Percentiles rank a stretch among this genome's conserved stretches.
Conservation (phyloP, 2,329 filamentous ascomycete species). For the Bipolaris bicolor region DNA sequence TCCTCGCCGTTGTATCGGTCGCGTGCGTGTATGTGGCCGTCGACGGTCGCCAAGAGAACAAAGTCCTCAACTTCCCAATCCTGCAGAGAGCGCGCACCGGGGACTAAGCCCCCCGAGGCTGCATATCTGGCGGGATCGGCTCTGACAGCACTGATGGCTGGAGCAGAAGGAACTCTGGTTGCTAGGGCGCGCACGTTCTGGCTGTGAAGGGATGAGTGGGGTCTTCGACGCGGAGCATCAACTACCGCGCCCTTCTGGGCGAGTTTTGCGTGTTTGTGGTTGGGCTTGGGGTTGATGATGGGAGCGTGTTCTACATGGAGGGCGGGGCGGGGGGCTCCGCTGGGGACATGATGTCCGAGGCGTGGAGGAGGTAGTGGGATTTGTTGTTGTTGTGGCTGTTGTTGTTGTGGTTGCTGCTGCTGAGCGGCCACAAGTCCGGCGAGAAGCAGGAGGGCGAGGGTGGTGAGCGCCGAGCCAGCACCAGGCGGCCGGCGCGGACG, state of each 20-base stretch:
- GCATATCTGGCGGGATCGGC: constrained; percentile 75
- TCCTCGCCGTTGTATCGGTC: constrained; percentile 84
- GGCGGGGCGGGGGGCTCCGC: constrained; percentile 36
- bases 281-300: constrained; percentile 10
- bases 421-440: constrained; percentile 49
- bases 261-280: constrained; percentile 10
- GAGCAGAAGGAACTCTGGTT: constrained; percentile 79
- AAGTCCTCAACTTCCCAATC: constrained; percentile 99
- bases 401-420: constrained; percentile 49
- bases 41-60: constrained; percentile 99
- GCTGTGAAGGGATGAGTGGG: constrained; percentile 40
- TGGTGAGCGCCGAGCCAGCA: constrained; percentile 45
- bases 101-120: constrained; percentile 59
- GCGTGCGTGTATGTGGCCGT: constrained; percentile 91
- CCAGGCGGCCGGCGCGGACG: constrained; percentile 50
- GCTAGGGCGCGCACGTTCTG: constrained; percentile 90
- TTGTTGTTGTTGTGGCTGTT: not conserved
- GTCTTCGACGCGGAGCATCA: constrained; percentile 29
- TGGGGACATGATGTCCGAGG: constrained; percentile 29
- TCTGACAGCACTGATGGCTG: constrained; percentile 87
- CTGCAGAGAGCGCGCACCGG: constrained; percentile 90
- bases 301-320: constrained; percentile 29
- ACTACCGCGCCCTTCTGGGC: constrained; percentile 21
- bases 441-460: constrained; percentile 46
- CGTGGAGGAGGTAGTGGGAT: not conserved